Conservation (phyloP, 106 monocot genomes). For the Iris macrosiphon region DNA sequence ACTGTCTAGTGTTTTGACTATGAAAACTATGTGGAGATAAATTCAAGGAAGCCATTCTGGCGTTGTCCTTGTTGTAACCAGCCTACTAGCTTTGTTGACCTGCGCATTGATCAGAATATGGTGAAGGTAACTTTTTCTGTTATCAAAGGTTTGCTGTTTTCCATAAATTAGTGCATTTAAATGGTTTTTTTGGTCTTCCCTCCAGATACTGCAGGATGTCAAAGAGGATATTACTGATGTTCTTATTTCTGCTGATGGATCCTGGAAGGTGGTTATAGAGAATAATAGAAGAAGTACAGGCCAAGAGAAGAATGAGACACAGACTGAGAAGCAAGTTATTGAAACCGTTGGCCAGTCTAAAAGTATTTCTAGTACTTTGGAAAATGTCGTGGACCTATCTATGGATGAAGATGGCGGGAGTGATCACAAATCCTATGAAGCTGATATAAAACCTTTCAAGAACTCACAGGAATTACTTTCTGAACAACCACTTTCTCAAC, state of each 20-base stretch:
- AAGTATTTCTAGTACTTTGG: background rate
- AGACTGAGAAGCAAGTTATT: background rate
- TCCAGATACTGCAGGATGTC: slow-evolving; percentile 47
- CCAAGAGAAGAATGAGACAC: background rate
- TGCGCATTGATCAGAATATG: slow-evolving; percentile 80
- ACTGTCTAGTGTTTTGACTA: slow-evolving; percentile 87
- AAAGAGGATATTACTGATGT: slow-evolving; percentile 31
- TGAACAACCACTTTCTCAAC: background rate
- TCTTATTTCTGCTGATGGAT: slow-evolving; percentile 45
- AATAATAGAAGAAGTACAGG: slow-evolving; percentile 12
- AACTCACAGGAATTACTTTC: slow-evolving; percentile 13
- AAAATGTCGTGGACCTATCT: slow-evolving; percentile 37
- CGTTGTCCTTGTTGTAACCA: slow-evolving; percentile 89
- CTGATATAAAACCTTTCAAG: slow-evolving; percentile 45
- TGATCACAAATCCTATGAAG: slow-evolving; percentile 9
- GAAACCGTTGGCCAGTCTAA: slow-evolving; percentile 8
- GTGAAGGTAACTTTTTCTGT: slow-evolving; percentile 40
- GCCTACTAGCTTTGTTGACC: slow-evolving; percentile 50
- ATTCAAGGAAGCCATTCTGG: slow-evolving; percentile 78
- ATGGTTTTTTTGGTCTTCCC: too few species aligned
- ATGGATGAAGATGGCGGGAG: slow-evolving; percentile 28
- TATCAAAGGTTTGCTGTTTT: too few species aligned
- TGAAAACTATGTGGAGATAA: slow-evolving; percentile 86
- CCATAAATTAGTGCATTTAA: too few species aligned
- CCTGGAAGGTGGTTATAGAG: slow-evolving; percentile 31